These are phyloP conservation scores for Calcarisporium arbuscula DNA, from an alignment of 2,329 filamentous ascomycete species.

Conservation along the genomic window DNA sequence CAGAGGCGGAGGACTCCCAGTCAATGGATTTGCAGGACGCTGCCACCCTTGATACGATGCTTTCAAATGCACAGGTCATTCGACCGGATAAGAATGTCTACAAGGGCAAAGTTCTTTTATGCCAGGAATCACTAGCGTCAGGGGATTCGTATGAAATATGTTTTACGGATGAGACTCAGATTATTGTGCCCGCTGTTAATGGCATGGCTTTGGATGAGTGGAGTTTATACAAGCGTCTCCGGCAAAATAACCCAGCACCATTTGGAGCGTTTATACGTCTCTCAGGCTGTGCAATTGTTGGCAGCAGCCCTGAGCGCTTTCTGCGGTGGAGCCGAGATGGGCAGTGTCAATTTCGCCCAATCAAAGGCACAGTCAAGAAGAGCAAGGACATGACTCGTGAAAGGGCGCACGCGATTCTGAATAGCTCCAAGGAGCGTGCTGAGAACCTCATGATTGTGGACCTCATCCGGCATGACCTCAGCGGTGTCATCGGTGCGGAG, in stretches of 20 bases:
- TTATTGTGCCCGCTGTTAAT: background rate
- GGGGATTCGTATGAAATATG: slow-evolving; percentile 14
- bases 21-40: background rate
- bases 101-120: slow-evolving; percentile 9
- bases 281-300: slow-evolving; percentile 47
- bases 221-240: slow-evolving; percentile 11
- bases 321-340: slow-evolving; percentile 41
- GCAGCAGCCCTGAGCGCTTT: slow-evolving; percentile 55
- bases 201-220: slow-evolving; percentile 1
- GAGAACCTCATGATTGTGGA: slow-evolving; percentile 78
- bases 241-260: slow-evolving; percentile 15
- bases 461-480: slow-evolving; percentile 65
- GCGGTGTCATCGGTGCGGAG: slow-evolving; percentile 52
- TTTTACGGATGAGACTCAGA: slow-evolving; percentile 9
- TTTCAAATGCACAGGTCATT: background rate
- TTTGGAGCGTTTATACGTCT: slow-evolving; percentile 58
- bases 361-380: slow-evolving; percentile 69
- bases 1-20: no score
- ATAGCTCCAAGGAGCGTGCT: slow-evolving; percentile 60
- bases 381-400: slow-evolving; percentile 7
- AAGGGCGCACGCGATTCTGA: slow-evolving; percentile 10
- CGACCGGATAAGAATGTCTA: slow-evolving; percentile 1
- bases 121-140: slow-evolving; percentile 8
- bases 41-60: background rate
- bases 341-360: slow-evolving; percentile 57